Evolutionary conservation across 352 stramenopile species (phyloP).

Genomic region (Globisporangium emineosum): DNA sequence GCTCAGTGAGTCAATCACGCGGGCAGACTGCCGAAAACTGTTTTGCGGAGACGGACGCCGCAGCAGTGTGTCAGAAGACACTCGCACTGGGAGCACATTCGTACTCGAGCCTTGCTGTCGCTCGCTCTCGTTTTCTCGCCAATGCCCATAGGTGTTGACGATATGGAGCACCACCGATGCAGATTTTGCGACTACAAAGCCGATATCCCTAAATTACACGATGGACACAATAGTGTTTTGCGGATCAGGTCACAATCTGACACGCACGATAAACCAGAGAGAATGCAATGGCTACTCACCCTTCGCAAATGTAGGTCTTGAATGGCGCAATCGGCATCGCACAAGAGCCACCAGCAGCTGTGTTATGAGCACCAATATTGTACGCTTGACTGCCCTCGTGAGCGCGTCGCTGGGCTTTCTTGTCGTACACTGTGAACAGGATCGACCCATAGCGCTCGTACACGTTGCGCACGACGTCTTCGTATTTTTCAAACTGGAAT

Average conservation of each 20-base stretch:
- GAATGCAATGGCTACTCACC: constrained; percentile 24
- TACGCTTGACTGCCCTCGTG: background rate
- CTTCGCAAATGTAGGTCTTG: constrained; percentile 41
- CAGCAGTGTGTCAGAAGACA: constrained; percentile 41
- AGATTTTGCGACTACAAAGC: constrained; percentile 54
- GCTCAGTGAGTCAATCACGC: constrained; percentile 1
- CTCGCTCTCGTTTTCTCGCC: constrained; percentile 21
- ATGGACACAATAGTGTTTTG: too few species aligned
- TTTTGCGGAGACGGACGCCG: constrained; percentile 29
- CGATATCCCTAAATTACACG: constrained; percentile 76
- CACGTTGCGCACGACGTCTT: constrained; percentile 49
- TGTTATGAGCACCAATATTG: background rate
- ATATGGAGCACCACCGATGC: constrained; percentile 54
- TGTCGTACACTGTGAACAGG: constrained; percentile 29
- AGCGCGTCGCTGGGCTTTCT: background rate
- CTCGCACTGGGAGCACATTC: constrained; percentile 24
- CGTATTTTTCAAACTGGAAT: constrained; percentile 53
- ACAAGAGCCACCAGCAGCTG: background rate
- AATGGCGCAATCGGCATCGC: constrained; percentile 41
- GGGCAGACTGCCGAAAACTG: constrained; percentile 24
- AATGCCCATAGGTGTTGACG: constrained; percentile 51
- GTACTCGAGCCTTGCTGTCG: constrained; percentile 2
- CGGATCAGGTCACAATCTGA: background rate
- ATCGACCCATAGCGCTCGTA: constrained; percentile 52
- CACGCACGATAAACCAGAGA: background rate